Evolutionary conservation across 2,329 filamentous ascomycete species (phyloP).

Genomic region (Zymoseptoria tritici): DNA sequence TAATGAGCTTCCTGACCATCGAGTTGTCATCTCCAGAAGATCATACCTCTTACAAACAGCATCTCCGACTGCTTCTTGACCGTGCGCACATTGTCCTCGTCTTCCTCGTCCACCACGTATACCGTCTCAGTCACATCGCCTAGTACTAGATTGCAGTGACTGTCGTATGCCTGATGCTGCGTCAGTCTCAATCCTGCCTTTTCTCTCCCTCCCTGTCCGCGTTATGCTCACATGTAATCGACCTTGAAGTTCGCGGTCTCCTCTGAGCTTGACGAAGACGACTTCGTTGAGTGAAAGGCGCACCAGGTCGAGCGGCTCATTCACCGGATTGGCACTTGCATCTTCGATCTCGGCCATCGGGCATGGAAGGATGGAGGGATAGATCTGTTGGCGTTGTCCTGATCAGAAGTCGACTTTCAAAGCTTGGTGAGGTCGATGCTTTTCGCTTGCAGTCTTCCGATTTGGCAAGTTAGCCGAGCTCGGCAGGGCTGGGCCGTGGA

Average conservation of each 20-base stretch:
- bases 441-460: neutral
- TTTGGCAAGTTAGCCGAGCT: neutral
- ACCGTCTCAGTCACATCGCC: slow-evolving; percentile 97
- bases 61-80: slow-evolving; percentile 97
- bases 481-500: neutral
- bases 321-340: slow-evolving; percentile 51
- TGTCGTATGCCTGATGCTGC: slow-evolving; percentile 78
- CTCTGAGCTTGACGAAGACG: slow-evolving; percentile 93
- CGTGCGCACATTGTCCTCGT: slow-evolving; percentile 73
- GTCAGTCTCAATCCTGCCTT: slow-evolving; percentile 7
- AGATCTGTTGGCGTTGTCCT: neutral
- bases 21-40: neutral
- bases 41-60: slow-evolving; percentile 90
- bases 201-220: neutral
- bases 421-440: neutral
- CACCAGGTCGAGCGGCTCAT: slow-evolving; percentile 92
- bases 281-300: slow-evolving; percentile 90
- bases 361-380: slow-evolving; percentile 2
- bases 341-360: slow-evolving; percentile 76
- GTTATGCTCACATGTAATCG: slow-evolving; percentile 70
- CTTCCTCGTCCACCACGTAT: slow-evolving; percentile 83
- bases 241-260: slow-evolving; percentile 91
- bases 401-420: neutral
- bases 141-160: slow-evolving; percentile 93
- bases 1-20: neutral